A percentile compares a stretch with the other conserved stretches of the same genome.
Conservation (phyloP, 1,139 yeast genomes). For the Meyerozyma carpophila region DNA sequence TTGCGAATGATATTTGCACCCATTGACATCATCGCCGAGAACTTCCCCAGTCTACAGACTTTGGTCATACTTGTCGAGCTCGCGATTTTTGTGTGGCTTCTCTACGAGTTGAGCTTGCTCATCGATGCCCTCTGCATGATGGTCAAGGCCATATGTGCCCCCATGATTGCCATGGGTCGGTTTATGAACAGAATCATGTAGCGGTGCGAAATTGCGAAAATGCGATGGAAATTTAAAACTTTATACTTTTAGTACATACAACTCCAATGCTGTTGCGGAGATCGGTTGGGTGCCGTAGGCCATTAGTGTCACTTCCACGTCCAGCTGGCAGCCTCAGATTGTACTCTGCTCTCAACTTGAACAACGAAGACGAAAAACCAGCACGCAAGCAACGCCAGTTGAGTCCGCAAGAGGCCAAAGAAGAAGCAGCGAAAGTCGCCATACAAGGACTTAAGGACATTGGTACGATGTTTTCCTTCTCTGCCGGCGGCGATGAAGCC, state of each 20-base stretch:
- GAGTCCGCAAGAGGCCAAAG: slow-evolving; percentile 16
- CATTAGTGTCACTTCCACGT: neutral
- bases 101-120: slow-evolving; percentile 38
- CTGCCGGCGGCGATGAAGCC: slow-evolving; percentile 27
- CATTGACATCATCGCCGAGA: slow-evolving; percentile 35
- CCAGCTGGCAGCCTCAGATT: neutral
- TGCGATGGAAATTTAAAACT: too few species aligned
- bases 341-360: neutral
- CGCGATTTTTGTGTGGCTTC: slow-evolving; percentile 36
- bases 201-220: neutral
- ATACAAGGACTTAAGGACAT: slow-evolving; percentile 39
- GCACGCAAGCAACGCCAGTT: neutral
- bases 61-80: slow-evolving; percentile 35
- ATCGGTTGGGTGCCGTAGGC: neutral
- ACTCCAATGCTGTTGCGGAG: neutral
- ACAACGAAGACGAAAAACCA: slow-evolving; percentile 1
- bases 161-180: slow-evolving; percentile 43
- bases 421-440: slow-evolving; percentile 38
- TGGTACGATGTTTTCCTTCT: slow-evolving; percentile 30
- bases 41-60: slow-evolving; percentile 37
- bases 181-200: slow-evolving; percentile 39
- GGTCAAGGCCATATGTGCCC: slow-evolving; percentile 44
- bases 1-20: slow-evolving; percentile 40
- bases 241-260: neutral
- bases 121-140: slow-evolving; percentile 45